These are phyloP conservation scores for Typha latifolia DNA, from an alignment of 176 grass and related monocot genomes.

Conservation along the genomic window DNA sequence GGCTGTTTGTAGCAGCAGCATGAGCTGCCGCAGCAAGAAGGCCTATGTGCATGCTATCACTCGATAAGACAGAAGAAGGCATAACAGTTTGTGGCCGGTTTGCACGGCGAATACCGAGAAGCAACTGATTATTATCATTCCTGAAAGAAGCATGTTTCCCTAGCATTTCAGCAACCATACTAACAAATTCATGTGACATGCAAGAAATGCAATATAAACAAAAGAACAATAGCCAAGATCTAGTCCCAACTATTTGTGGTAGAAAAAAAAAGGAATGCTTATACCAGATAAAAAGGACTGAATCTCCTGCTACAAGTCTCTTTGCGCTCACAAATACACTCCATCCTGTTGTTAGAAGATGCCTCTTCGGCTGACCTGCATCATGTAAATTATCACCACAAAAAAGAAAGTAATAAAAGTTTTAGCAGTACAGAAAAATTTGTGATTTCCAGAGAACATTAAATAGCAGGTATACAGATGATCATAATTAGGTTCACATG, in stretches of 20 bases:
- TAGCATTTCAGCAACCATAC: background rate
- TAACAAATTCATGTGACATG: background rate
- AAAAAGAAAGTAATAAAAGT: too few species aligned
- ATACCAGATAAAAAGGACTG: constrained; percentile 98
- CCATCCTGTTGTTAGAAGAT: constrained; percentile 93
- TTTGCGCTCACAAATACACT: constrained; percentile 95
- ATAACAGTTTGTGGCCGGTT: constrained; percentile 80
- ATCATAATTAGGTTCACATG: too few species aligned
- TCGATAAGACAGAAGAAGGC: constrained; percentile 90
- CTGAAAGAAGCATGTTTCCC: constrained; percentile 22
- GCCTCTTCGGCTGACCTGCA: constrained; percentile 95
- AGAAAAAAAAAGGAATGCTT: background rate
- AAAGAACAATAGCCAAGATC: background rate
- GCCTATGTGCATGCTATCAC: constrained; percentile 97
- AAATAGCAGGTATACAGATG: too few species aligned
- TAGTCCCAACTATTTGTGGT: background rate
- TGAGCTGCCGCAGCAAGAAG: constrained; percentile 96
- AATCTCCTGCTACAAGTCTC: constrained; percentile 77
- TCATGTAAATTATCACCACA: background rate
- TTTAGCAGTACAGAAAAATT: too few species aligned
- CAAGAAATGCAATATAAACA: background rate
- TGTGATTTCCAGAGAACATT: too few species aligned
- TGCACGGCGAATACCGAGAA: constrained; percentile 79
- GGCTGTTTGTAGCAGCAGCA: constrained; percentile 90
- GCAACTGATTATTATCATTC: constrained; percentile 91